These are phyloP conservation scores for Quercus tomentella DNA, from an alignment of 331 rosid species.

Conservation along the genomic window DNA sequence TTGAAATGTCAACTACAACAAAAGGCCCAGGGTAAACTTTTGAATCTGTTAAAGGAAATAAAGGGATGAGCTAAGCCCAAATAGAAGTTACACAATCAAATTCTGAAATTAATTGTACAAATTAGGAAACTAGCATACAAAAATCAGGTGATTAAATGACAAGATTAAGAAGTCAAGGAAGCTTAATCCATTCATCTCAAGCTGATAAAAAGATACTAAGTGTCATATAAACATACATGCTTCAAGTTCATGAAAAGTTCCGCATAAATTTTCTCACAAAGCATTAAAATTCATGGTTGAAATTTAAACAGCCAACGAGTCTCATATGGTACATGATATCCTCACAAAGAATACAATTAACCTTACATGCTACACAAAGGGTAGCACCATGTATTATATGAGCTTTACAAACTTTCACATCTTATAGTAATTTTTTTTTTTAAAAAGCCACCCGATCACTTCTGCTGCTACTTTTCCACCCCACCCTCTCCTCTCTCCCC, in stretches of 20 bases:
- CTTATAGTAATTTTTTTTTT: background rate
- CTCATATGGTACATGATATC: no score
- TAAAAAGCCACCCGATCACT: background rate
- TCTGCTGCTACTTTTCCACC: background rate
- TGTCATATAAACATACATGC: no score
- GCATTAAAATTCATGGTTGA: no score
- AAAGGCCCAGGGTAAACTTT: conserved; percentile 78
- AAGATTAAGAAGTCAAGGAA: background rate
- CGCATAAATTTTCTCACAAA: no score
- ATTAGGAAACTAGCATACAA: background rate
- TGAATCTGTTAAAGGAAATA: conserved; percentile 58
- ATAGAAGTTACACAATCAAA: conserved; percentile 12
- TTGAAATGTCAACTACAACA: conserved; percentile 62
- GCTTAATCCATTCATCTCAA: background rate
- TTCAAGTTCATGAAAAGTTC: no score
- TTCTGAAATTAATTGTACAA: conserved; percentile 13
- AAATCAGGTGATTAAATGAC: background rate
- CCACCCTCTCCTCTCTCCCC: background rate
- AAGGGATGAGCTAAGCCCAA: conserved; percentile 17
- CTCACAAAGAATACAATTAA: background rate
- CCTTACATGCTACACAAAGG: background rate
- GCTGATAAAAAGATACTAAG: background rate
- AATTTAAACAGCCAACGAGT: no score
- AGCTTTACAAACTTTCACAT: background rate
- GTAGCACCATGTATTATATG: background rate